Conservation (phyloP, 805 yeast species). For the Starmerella khaoyaiensis region DNA sequence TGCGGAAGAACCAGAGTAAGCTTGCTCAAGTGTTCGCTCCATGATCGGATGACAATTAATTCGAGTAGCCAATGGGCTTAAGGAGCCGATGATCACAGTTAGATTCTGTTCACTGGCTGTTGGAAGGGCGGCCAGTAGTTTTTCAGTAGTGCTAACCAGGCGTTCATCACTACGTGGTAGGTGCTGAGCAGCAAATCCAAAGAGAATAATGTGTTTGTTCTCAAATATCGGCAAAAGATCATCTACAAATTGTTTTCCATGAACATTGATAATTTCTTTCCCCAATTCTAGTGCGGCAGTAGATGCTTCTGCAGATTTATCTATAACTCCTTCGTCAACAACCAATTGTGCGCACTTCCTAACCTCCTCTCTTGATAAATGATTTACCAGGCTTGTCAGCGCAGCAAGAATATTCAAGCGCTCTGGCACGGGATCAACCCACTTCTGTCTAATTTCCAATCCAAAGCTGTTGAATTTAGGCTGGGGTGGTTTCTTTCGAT, state of each 20-base stretch:
- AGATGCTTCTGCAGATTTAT: slow-evolving; percentile 59
- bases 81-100: slow-evolving; percentile 70
- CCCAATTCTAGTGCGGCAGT: slow-evolving; percentile 61
- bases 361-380: slow-evolving; percentile 25
- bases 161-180: slow-evolving; percentile 54
- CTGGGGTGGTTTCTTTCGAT: slow-evolving; percentile 34
- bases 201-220: slow-evolving; percentile 49
- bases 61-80: slow-evolving; percentile 50
- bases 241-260: slow-evolving; percentile 60
- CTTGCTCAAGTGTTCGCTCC: slow-evolving; percentile 44
- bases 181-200: slow-evolving; percentile 86
- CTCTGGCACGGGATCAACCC: slow-evolving; percentile 70
- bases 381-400: slow-evolving; percentile 42
- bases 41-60: slow-evolving; percentile 41
- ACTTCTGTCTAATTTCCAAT: slow-evolving; percentile 48
- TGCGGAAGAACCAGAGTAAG: slow-evolving; percentile 39
- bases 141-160: slow-evolving; percentile 47
- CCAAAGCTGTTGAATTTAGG: slow-evolving; percentile 58
- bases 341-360: slow-evolving; percentile 31
- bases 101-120: slow-evolving; percentile 56
- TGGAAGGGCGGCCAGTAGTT: slow-evolving; percentile 60
- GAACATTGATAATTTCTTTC: slow-evolving; percentile 48
- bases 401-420: slow-evolving; percentile 72
- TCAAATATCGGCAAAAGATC: slow-evolving; percentile 72
- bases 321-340: slow-evolving; percentile 43